Evolutionary conservation across 129 eudicot genomes (phyloP).

Genomic region (Flaveria trinervia): DNA sequence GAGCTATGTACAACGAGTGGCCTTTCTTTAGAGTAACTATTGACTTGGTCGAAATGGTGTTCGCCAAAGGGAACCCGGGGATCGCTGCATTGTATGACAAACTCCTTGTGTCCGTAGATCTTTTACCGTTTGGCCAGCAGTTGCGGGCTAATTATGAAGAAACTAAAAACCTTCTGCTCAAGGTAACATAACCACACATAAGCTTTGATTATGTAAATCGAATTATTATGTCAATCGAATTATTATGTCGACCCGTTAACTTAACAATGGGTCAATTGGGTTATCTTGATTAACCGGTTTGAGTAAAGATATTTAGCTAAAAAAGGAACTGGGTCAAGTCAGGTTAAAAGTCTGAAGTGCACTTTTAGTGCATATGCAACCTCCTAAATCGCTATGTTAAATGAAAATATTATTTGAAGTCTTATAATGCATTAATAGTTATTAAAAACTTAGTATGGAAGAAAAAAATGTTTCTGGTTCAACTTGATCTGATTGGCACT

Average conservation of each 20-base stretch:
- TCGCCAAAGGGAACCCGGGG: constrained; percentile 81
- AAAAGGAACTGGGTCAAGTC: neutral
- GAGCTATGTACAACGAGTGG: constrained; percentile 73
- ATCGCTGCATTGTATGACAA: constrained; percentile 77
- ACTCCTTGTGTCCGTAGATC: constrained; percentile 55
- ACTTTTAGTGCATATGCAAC: neutral
- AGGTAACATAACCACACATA: constrained; percentile 39
- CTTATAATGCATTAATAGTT: neutral
- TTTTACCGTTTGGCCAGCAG: constrained; percentile 58
- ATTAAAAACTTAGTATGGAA: neutral
- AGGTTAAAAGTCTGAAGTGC: neutral
- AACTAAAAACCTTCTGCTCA: constrained; percentile 58
- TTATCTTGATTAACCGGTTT: neutral
- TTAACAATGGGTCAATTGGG: neutral
- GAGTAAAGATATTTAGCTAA: neutral
- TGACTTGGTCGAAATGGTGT: constrained; percentile 82
- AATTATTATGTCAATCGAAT: neutral
- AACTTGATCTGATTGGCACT: neutral
- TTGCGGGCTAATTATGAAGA: constrained; percentile 53
- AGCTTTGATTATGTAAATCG: neutral
- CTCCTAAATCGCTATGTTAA: neutral
- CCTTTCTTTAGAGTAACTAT: constrained; percentile 85
- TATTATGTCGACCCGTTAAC: neutral
- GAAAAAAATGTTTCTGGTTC: neutral
- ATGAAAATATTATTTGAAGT: too few species aligned